Base-by-base conservation (phyloP, 805 yeast species). In the Jamesozyma hellenica region DNA sequence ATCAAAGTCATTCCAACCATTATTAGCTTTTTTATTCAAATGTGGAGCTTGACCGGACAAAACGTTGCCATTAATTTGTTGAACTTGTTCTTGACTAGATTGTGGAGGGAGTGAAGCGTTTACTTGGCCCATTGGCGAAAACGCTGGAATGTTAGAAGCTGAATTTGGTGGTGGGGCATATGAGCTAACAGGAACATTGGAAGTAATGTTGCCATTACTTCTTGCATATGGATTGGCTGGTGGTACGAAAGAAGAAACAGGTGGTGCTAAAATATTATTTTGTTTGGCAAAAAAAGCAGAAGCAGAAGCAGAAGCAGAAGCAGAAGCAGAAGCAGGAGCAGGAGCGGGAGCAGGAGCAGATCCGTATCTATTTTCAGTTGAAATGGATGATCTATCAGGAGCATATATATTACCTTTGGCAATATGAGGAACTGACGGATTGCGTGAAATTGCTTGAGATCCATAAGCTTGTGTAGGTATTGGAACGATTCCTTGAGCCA, bases 1-100 rank as follows among this genome's bases (percentile, higher is more conserved):
- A 43, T 61, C 64, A 39, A 61, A 42, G 42, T 61, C 64, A 39
- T 61, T 61, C 65, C 65, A 61, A 17, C 65, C 65, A 35, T 58
- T 57, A 35, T 60, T 61, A 13, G 65, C 64, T 39, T 59, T 57
- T 32, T 43, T 57, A 38, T 57, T 60, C 28, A 60, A 45, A 27
- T 55, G 58, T 26, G 65, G 65, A 2, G 55, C 53, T 48, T 61
- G 65, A 15, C 65, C 64, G 28, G 64, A 59, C 14, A 38, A 18
- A 6, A 55, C 38, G 58, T 44, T 63, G 47, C 39, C 50, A 11
- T 31, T 31, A 16, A 15, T 15, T 31, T 9, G 34, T 51, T 12
- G 25, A 12, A 14, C 30, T 12, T 32, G 35, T 14, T 29, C 28
- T 29, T 23, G 40, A 41, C 14, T 29, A 9, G 7, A 5, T 15